These are phyloP conservation scores for Trichoderma aggressivum DNA, from an alignment of 2,329 filamentous ascomycete species.

Conservation along the genomic window DNA sequence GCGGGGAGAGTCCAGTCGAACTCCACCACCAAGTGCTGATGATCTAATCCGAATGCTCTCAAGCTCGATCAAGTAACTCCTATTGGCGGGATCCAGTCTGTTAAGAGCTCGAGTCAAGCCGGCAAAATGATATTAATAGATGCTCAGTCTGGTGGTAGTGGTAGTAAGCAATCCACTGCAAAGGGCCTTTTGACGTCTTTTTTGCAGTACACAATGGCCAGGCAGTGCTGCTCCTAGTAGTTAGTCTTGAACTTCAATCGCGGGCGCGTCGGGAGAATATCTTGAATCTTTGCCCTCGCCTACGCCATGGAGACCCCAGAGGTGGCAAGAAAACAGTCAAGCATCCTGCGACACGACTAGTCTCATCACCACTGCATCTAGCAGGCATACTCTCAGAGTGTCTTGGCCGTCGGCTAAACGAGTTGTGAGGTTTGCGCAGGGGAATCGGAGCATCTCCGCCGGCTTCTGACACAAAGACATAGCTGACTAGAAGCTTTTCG, in stretches of 20 bases:
- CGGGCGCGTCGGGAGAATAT: background rate
- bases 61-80: background rate
- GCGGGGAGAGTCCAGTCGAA: background rate
- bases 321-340: background rate
- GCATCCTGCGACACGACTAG: conserved; percentile 11
- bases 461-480: background rate
- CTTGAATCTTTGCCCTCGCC: background rate
- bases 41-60: background rate
- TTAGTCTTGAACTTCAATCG: background rate
- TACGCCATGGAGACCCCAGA: background rate
- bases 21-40: conserved; percentile 10
- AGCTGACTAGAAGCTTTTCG: background rate
- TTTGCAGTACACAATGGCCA: background rate
- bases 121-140: background rate
- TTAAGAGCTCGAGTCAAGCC: background rate
- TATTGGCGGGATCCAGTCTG: conserved; percentile 4
- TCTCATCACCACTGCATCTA: background rate
- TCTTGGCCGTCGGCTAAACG: background rate
- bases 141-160: background rate
- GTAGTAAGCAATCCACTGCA: background rate
- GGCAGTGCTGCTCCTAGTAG: background rate
- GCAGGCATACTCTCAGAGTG: background rate
- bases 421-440: background rate
- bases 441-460: background rate
- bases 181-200: background rate